A percentile compares a stretch with the other conserved stretches of the same genome.
Conservation (phyloP, 2,329 filamentous ascomycete species). For the Tolypocladium tundrense region DNA sequence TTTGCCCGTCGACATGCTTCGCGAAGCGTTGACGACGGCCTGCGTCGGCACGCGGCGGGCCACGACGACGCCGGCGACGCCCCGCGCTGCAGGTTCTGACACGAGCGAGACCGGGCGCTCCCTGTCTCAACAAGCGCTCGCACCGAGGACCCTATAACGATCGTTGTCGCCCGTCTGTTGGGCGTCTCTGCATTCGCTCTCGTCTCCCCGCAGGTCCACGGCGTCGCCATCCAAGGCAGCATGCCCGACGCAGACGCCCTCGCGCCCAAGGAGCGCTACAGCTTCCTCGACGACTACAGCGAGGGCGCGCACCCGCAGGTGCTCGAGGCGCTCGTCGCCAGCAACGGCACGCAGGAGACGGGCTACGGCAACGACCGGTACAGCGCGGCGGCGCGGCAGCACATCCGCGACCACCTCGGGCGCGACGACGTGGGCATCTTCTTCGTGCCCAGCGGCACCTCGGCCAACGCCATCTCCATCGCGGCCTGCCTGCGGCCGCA, state of each 20-base stretch:
- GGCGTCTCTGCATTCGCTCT: neutral
- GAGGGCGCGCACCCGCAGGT: slow-evolving; percentile 40
- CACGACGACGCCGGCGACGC: neutral
- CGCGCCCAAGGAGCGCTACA: slow-evolving; percentile 21
- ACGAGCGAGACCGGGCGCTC: neutral
- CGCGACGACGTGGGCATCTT: slow-evolving; percentile 32
- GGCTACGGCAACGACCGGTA: slow-evolving; percentile 37
- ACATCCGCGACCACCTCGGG: slow-evolving; percentile 28
- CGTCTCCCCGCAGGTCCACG: neutral
- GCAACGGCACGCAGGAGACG: slow-evolving; percentile 33
- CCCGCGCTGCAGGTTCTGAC: neutral
- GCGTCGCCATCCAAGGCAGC: neutral
- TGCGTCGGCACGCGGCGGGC: slow-evolving; percentile 8
- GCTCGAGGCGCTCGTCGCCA: slow-evolving; percentile 32
- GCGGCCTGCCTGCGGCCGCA: slow-evolving; percentile 38
- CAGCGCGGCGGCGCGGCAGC: slow-evolving; percentile 27
- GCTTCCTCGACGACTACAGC: slow-evolving; percentile 41
- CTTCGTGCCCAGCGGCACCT: slow-evolving; percentile 41
- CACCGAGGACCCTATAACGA: no score
- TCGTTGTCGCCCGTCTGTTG: neutral
- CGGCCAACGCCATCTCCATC: slow-evolving; percentile 41
- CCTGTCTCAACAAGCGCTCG: neutral
- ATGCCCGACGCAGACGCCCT: slow-evolving; percentile 6
- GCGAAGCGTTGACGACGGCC: slow-evolving; percentile 3
- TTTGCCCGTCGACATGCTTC: slow-evolving; percentile 2